Evolutionary conservation across 257 asterid species (phyloP).

Genomic region (Misopates orontium): DNA sequence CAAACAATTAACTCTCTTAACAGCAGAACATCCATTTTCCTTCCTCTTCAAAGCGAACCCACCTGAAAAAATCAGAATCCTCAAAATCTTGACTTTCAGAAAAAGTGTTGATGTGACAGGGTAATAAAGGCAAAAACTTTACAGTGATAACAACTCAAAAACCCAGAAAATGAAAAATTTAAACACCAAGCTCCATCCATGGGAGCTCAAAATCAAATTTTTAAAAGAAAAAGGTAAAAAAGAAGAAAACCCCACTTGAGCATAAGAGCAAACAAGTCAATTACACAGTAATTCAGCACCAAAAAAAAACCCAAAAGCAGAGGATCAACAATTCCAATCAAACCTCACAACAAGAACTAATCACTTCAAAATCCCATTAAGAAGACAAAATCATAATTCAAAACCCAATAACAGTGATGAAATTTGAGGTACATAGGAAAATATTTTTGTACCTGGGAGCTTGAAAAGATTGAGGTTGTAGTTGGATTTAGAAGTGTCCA

Average conservation of each 20-base stretch:
- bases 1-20: slow-evolving; percentile 66
- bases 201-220: not conserved
- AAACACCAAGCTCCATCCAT: not conserved
- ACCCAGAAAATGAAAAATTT: not conserved
- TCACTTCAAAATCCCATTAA: slow-evolving; percentile 19
- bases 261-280: slow-evolving; percentile 13
- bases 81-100: slow-evolving; percentile 15
- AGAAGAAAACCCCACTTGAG: not conserved
- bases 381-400: not conserved
- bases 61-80: slow-evolving; percentile 42
- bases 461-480: slow-evolving; percentile 59
- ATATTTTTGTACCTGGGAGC: slow-evolving; percentile 39
- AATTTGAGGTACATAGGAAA: too few relatives aligned
- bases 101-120: slow-evolving; percentile 1
- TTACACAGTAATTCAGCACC: slow-evolving; percentile 10
- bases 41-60: slow-evolving; percentile 63
- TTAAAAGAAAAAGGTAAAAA: not conserved
- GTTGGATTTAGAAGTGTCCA: slow-evolving; percentile 67
- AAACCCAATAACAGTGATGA: too few relatives aligned
- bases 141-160: not conserved
- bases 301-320: not conserved
- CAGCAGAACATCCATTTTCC: slow-evolving; percentile 44
- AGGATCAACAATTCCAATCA: slow-evolving; percentile 26
- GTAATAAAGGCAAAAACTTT: not conserved
- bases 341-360: not conserved